Conservation (phyloP, 2,329 filamentous ascomycete genomes). For the Hypoxylon sp. region DNA sequence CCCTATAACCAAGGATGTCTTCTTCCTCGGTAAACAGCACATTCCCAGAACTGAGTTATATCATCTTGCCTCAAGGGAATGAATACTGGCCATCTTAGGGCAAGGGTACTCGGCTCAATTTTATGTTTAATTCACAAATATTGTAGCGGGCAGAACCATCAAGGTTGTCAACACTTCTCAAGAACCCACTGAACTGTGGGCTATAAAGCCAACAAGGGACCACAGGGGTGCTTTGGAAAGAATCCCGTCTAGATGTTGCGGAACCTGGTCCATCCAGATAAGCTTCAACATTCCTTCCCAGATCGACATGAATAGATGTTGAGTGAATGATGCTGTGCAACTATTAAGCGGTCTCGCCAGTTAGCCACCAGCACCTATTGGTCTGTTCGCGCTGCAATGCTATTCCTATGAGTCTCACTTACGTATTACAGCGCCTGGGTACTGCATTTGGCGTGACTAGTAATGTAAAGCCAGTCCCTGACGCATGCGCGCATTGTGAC, state of each 20-base stretch:
- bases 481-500: background rate
- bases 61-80: background rate
- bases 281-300: background rate
- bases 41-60: background rate
- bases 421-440: background rate
- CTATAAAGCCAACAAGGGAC: conserved; percentile 21
- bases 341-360: background rate
- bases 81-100: too few species aligned
- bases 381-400: conserved; percentile 10
- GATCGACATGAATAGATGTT: background rate
- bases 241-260: background rate
- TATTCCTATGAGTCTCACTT: conserved; percentile 5
- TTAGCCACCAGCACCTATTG: conserved; percentile 2
- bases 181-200: background rate
- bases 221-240: background rate
- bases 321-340: conserved; percentile 2
- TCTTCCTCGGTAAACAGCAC: background rate
- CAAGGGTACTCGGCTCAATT: background rate
- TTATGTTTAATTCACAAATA: background rate
- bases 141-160: conserved; percentile 4
- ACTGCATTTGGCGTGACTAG: background rate
- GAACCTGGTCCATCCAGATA: conserved; percentile 6
- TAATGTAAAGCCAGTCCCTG: background rate
- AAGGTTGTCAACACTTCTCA: conserved; percentile 1
- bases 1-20: too few species aligned